Base-by-base conservation (phyloP, 2,329 filamentous ascomycete species). In the Magnaporthiopsis poae region DNA sequence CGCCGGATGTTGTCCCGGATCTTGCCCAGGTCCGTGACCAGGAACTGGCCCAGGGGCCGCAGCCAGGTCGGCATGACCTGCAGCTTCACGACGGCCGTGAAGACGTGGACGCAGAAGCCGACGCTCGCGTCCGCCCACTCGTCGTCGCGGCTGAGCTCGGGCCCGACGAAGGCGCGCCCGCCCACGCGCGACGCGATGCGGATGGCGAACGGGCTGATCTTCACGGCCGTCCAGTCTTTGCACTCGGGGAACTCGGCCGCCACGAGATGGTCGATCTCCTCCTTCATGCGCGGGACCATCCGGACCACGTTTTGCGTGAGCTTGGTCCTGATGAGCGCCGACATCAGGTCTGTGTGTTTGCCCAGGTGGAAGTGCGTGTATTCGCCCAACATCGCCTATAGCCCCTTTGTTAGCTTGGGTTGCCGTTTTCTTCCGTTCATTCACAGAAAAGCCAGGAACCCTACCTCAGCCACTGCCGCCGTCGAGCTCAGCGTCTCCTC, bases 161-260 rank as follows among this genome's bases (percentile, higher is more conserved):
- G 70, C 1, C 84, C 84, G 8, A 86, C 79, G 68, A 86, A 86
- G 5, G 82, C 78, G 27, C 80, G 77, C 0, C 84, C 82, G 35
- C 82, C 84, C 29, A 87, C 71, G 1, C 83, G 80, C 8, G 84
- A 80, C 13, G 87, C 76, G 4, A 81, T 77, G 29, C 81, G 77
- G 2, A 86, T 76, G 61, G 83, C 75, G 67, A 85, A 81, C 0
- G 80, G 79, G 56, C 84, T 82, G 70, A 85, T 79, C 69, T 79
- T 80, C 64, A 85, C 79, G 0, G 82, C 72, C 0, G 80, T 84
- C 84, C 84, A 86, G 68, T 86, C 83, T 81, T 66, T 59, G 69
- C 81, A 84, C 21, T 76, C 73, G 5, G 81, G 80, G 60, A 84
- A 82, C 71, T 83, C 81, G 1, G 78, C 77, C 13, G 75, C 77